phyloP scores from a whole-genome alignment of 2,329 filamentous ascomycete genomes.

The Bipolaris cookei region DNA sequence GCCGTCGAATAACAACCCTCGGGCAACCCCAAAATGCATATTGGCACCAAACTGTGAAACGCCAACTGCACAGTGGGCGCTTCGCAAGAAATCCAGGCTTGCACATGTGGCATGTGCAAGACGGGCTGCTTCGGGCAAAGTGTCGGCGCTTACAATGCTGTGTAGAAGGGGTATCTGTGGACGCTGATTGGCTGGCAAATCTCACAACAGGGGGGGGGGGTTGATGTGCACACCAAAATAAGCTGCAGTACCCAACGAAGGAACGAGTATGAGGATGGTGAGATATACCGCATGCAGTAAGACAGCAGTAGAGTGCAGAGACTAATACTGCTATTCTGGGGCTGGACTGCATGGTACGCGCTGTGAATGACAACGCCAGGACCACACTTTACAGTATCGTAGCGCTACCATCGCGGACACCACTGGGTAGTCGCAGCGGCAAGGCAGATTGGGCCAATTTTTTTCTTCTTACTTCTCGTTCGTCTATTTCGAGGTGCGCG shows the following conservation, averaged over 20 bases:
- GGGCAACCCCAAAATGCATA: constrained; percentile 23
- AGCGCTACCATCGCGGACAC: constrained; percentile 12
- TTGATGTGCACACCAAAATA: not conserved
- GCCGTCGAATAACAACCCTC: constrained; percentile 23
- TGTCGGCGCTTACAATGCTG: constrained; percentile 37
- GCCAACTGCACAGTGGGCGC: constrained; percentile 33
- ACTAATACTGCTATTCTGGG: constrained; percentile 29
- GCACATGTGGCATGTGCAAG: constrained; percentile 18
- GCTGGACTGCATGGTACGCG: constrained; percentile 32
- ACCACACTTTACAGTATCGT: constrained; percentile 14
- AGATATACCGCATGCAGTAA: constrained; percentile 22
- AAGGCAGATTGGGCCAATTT: constrained; percentile 29
- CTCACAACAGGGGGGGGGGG: not conserved
- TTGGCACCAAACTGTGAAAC: constrained; percentile 32
- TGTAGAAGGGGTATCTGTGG: not conserved
- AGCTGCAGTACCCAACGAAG: constrained; percentile 6
- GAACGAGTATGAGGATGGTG: constrained; percentile 13
- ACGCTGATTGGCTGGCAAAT: constrained; percentile 22
- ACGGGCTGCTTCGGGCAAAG: constrained; percentile 29
- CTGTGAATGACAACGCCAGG: constrained; percentile 23
- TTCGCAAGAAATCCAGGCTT: constrained; percentile 19
- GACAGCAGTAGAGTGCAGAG: constrained; percentile 2
- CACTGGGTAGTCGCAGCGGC: constrained; percentile 22
- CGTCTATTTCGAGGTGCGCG: constrained; percentile 12
- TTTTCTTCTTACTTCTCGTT: constrained; percentile 13